Conservation (phyloP, 345 rosid species). For the Camelina neglecta region DNA sequence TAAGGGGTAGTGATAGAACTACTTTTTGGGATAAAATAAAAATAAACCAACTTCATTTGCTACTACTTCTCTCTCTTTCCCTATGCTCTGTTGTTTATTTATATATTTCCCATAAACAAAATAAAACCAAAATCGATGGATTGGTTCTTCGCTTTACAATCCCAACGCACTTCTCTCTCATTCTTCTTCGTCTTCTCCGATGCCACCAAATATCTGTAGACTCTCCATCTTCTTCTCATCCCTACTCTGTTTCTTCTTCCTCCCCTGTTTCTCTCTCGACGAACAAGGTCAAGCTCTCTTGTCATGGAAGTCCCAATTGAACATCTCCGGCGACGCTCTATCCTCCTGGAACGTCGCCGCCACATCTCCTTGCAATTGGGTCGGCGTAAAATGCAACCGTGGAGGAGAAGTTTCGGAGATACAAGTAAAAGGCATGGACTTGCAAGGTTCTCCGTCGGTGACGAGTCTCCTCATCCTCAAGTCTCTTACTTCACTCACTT, state of each 20-base stretch:
- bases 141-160: conserved; percentile 61
- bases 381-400: conserved; percentile 66
- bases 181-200: conserved; percentile 48
- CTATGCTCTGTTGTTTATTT: conserved; percentile 27
- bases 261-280: conserved; percentile 58
- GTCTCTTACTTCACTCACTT: conserved; percentile 58
- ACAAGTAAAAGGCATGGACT: conserved; percentile 57
- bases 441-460: conserved; percentile 68
- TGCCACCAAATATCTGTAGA: conserved; percentile 55
- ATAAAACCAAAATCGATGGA: conserved; percentile 53
- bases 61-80: background rate
- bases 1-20: conserved; percentile 31
- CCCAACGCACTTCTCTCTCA: conserved; percentile 57
- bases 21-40: conserved; percentile 57
- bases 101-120: conserved; percentile 63
- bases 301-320: conserved; percentile 72
- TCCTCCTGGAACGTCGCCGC: conserved; percentile 63
- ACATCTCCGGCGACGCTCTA: conserved; percentile 55
- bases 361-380: conserved; percentile 73
- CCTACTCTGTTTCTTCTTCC: conserved; percentile 51
- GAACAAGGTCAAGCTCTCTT: conserved; percentile 73
- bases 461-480: conserved; percentile 60
- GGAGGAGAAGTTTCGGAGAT: conserved; percentile 58
- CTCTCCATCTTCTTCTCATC: conserved; percentile 50
- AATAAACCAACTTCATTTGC: conserved; percentile 41